Evolutionary conservation across 148 eudicot species (phyloP), one percentile per base, ranked within the genome.

Genomic region (Rhododendron griersonianum): DNA sequence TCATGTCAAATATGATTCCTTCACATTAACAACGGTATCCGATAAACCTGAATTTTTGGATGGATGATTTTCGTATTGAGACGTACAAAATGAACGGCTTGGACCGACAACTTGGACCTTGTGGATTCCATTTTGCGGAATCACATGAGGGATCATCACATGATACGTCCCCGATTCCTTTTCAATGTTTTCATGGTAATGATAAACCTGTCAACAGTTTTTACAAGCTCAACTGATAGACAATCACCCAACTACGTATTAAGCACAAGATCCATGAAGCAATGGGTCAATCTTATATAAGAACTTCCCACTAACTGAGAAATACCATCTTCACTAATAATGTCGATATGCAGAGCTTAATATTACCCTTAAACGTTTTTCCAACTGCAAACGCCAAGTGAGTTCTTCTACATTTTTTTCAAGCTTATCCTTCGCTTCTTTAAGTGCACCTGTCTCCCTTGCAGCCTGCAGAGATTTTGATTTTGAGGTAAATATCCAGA

Each of bases 401-500:
- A 98, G 96, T 85, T 98, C 99, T 89, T 98, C 98, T 44, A 98
- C 91, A 82, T 93, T 93, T 87, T 98, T 98, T 88, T 98, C 97
- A 86, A 95, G 98, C 91, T 98, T 98, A 90, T 98, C 98, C 89
- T 98, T 98, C n/a, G 99, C 99, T 90, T 98, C 98, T 91, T 92
- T 94, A 44, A 98, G 95, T 50, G 97, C 98, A 85, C 99, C 99
- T 50, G 99, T 95, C 83, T 98, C 98, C 92, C 98, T 94, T 69
- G 99, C 96, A 78, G 95, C 98, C 99, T 98, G 92, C 85, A 89
- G 63, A 87, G 84, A 84, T 53, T 63, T 83, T 81, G 84, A 88
- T 75, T 69, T 80, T 51, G 30, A 63, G 71, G 11, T 84, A n/a
- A 86, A 37, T 59, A 23, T 78, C 79, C 84, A 89, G 84, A 73